Percentiles rank a stretch among this genome's conserved stretches.
Conservation (phyloP, 2,329 filamentous ascomycete species). For the Beauveria rudraprayagi region DNA sequence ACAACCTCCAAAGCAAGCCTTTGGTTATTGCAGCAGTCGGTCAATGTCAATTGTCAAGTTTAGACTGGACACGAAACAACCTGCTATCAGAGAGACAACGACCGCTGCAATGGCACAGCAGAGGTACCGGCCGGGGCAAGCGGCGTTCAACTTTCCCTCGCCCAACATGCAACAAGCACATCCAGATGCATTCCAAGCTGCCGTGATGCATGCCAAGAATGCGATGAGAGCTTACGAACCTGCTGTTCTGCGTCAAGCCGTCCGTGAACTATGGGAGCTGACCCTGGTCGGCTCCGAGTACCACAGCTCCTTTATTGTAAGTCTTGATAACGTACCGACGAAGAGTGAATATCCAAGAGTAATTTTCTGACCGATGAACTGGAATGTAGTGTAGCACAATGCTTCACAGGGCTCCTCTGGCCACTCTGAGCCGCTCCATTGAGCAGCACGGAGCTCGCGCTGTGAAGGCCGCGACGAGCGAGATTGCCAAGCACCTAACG, state of each 20-base stretch:
- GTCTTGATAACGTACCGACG: constrained; percentile 17
- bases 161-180: neutral
- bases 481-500: constrained; percentile 34
- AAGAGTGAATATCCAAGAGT: neutral
- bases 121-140: neutral
- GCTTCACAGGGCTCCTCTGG: constrained; percentile 35
- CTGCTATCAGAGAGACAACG: no score
- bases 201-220: neutral
- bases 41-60: neutral
- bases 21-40: neutral
- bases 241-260: constrained; percentile 31
- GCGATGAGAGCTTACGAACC: constrained; percentile 29
- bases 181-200: neutral
- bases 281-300: constrained; percentile 36
- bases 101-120: neutral
- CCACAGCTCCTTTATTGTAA: constrained; percentile 39
- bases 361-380: neutral
- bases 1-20: neutral
- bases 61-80: neutral
- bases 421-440: constrained; percentile 31
- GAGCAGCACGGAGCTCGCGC: constrained; percentile 39
- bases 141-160: neutral
- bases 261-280: constrained; percentile 39
- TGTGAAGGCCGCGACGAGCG: constrained; percentile 30
- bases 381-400: constrained; percentile 36